Evolutionary conservation across 768 basidiomycete species (phyloP).

Genomic region (Boletus rex-veris): DNA sequence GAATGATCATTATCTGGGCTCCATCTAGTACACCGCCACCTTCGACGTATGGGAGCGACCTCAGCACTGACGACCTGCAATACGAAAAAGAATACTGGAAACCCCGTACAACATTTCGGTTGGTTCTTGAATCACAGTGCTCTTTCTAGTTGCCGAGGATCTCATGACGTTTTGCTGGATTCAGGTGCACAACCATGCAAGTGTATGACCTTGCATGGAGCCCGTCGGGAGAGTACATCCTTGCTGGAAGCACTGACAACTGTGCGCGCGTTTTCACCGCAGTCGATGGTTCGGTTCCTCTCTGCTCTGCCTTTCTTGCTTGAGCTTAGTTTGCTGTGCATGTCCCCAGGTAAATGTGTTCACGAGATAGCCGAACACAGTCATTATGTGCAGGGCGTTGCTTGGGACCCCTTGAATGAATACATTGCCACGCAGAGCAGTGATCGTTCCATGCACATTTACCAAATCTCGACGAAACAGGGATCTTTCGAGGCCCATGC

Average conservation of each 20-base stretch:
- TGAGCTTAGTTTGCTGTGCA: not conserved
- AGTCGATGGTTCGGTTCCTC: slow-evolving; percentile 54
- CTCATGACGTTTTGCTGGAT: slow-evolving; percentile 2
- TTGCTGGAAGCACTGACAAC: slow-evolving; percentile 97
- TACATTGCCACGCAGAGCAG: slow-evolving; percentile 97
- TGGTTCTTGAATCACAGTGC: slow-evolving; percentile 17
- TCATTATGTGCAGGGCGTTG: slow-evolving; percentile 97
- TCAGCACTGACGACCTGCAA: slow-evolving; percentile 71
- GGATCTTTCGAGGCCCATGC: slow-evolving; percentile 89
- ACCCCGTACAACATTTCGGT: slow-evolving; percentile 82
- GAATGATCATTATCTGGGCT: slow-evolving; percentile 96
- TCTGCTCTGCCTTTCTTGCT: not conserved
- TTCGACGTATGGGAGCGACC: slow-evolving; percentile 78
- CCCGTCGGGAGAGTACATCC: slow-evolving; percentile 88
- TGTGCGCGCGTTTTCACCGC: slow-evolving; percentile 81
- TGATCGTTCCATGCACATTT: slow-evolving; percentile 95
- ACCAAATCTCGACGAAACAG: slow-evolving; percentile 74
- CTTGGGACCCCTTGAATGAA: slow-evolving; percentile 97
- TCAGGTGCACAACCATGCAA: slow-evolving; percentile 91
- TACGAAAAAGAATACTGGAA: slow-evolving; percentile 97
- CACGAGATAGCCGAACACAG: slow-evolving; percentile 90
- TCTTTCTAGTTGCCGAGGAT: not conserved
- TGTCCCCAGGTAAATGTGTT: slow-evolving; percentile 68
- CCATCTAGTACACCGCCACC: slow-evolving; percentile 70
- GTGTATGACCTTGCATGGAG: slow-evolving; percentile 99